phyloP scores from a whole-genome alignment of 768 basidiomycete species.

The Lentinus tigrinus region DNA sequence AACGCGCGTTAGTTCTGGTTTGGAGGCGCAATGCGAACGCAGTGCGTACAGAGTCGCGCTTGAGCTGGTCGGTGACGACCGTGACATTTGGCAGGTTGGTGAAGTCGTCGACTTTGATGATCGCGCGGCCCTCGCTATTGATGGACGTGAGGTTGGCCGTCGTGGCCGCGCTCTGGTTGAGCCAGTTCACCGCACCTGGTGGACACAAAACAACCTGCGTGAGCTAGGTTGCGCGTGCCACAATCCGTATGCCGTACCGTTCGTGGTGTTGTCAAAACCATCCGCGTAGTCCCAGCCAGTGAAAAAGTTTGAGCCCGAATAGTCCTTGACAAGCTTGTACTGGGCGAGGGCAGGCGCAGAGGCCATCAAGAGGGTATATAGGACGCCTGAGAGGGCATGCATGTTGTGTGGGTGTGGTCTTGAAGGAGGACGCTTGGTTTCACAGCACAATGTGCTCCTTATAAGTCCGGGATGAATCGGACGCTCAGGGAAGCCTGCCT shows the following conservation, averaged over 20 bases:
- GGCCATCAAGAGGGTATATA: not conserved
- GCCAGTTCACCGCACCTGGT: conserved; percentile 66
- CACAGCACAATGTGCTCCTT: too few species aligned
- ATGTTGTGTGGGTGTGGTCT: not conserved
- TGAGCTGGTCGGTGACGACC: conserved; percentile 48
- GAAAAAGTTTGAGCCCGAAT: conserved; percentile 41
- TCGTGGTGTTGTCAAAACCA: conserved; percentile 36
- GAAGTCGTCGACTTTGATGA: conserved; percentile 63
- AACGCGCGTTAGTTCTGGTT: too few species aligned
- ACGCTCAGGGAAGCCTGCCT: too few species aligned
- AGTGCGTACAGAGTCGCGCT: conserved; percentile 59
- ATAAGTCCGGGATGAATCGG: too few species aligned
- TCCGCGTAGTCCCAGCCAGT: conserved; percentile 42
- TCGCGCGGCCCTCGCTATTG: conserved; percentile 56
- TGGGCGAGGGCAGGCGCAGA: not conserved
- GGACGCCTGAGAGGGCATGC: not conserved
- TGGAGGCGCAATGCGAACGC: not conserved
- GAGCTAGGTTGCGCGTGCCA: too few species aligned
- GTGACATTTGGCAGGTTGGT: conserved; percentile 42
- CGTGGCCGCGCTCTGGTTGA: conserved; percentile 45
- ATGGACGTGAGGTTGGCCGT: conserved; percentile 56
- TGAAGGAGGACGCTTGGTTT: not conserved
- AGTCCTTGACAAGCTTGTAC: conserved; percentile 25
- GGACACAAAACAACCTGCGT: conserved; percentile 31
- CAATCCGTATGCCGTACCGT: conserved; percentile 21